Conservation (phyloP, 2,329 filamentous ascomycete genomes). For the Sclerotiophoma versabilis region DNA sequence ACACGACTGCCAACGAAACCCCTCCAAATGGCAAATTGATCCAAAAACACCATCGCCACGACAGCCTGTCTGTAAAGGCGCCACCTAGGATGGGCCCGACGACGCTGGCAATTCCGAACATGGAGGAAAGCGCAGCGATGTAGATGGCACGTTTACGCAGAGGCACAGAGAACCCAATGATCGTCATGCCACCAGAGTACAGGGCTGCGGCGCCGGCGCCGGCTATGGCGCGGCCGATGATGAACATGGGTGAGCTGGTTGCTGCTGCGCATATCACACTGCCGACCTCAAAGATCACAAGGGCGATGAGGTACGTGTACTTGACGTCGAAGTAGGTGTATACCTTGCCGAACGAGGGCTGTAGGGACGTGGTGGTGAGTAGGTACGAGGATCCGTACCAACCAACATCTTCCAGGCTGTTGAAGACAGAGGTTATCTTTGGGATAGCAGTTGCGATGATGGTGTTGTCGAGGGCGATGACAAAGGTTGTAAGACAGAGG, state of each 20-base stretch:
- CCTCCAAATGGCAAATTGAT: conserved; percentile 56
- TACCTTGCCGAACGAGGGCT: conserved; percentile 61
- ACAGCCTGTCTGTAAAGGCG: conserved; percentile 49
- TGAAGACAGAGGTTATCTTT: conserved; percentile 51
- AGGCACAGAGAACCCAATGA: conserved; percentile 53
- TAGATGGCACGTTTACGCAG: conserved; percentile 54
- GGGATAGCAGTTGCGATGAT: conserved; percentile 52
- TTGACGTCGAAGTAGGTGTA: conserved; percentile 66
- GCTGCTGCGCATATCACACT: conserved; percentile 62
- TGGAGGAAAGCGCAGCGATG: conserved; percentile 45
- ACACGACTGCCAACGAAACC: conserved; percentile 41
- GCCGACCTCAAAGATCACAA: conserved; percentile 59
- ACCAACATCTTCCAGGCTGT: conserved; percentile 51
- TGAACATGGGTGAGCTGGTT: conserved; percentile 59
- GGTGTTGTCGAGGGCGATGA: conserved; percentile 51
- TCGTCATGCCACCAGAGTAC: conserved; percentile 61
- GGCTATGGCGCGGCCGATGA: conserved; percentile 62
- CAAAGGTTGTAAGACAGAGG: conserved; percentile 46
- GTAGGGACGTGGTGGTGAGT: conserved; percentile 51
- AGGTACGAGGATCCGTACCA: conserved; percentile 57
- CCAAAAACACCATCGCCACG: conserved; percentile 53
- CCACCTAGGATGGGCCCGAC: conserved; percentile 54
- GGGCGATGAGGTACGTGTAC: conserved; percentile 58
- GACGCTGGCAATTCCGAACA: conserved; percentile 51
- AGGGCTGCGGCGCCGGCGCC: conserved; percentile 62